These are phyloP conservation scores for Dichotomopilus funicola DNA, from an alignment of 2,329 filamentous ascomycete species.

Conservation along the genomic window DNA sequence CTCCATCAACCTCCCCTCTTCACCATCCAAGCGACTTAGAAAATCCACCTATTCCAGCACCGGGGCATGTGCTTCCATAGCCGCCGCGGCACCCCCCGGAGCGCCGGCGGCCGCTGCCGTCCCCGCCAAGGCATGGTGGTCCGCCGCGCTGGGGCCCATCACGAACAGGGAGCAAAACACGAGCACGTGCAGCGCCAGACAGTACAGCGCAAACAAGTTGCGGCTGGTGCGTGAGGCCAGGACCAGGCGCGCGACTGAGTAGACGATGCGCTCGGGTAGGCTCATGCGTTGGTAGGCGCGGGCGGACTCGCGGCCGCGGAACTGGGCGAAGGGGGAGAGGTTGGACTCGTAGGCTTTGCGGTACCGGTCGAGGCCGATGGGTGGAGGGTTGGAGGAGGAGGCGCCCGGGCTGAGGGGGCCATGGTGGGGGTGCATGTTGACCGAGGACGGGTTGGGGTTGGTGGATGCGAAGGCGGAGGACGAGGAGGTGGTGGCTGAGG, in stretches of 20 bases:
- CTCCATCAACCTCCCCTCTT: too few relatives aligned
- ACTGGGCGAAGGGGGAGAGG: slow-evolving; percentile 91
- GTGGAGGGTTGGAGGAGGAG: slow-evolving; percentile 52
- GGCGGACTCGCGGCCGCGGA: slow-evolving; percentile 86
- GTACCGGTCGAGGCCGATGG: slow-evolving; percentile 70
- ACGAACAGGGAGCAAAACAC: slow-evolving; percentile 84
- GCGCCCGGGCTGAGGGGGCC: slow-evolving; percentile 51
- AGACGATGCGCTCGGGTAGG: slow-evolving; percentile 80
- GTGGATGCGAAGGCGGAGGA: slow-evolving; percentile 59
- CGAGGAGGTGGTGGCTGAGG: slow-evolving; percentile 46
- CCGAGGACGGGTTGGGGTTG: slow-evolving; percentile 70
- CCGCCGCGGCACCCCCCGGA: slow-evolving; percentile 38
- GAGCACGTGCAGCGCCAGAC: slow-evolving; percentile 77
- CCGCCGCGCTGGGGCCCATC: slow-evolving; percentile 62
- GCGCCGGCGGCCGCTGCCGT: background rate
- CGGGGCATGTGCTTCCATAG: slow-evolving; percentile 30
- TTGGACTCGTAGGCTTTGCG: slow-evolving; percentile 90
- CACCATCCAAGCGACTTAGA: background rate
- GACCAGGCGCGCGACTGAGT: slow-evolving; percentile 85
- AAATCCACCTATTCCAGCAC: slow-evolving; percentile 30
- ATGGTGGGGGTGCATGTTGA: slow-evolving; percentile 37
- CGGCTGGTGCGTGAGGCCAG: slow-evolving; percentile 83
- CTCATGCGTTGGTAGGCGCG: slow-evolving; percentile 91
- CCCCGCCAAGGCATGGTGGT: slow-evolving; percentile 32
- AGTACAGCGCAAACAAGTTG: slow-evolving; percentile 91